phyloP scores from a whole-genome alignment of 257 asterid species.

The Forsythia suspensa region DNA sequence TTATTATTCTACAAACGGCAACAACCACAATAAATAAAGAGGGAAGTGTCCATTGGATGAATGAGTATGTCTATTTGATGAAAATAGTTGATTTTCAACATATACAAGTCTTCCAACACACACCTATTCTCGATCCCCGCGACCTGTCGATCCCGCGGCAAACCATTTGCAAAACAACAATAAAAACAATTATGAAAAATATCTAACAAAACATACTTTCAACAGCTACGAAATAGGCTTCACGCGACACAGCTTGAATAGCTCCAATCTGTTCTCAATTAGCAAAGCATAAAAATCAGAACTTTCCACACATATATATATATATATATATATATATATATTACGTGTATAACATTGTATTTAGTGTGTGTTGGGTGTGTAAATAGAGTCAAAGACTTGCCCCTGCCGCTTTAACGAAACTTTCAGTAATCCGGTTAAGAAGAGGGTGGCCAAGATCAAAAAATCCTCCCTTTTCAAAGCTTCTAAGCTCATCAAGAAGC shows the following conservation, averaged over 20 bases:
- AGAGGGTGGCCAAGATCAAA: constrained; percentile 90
- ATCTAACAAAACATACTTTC: too few species aligned
- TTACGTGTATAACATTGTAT: background rate
- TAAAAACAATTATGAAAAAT: too few species aligned
- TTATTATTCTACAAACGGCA: too few species aligned
- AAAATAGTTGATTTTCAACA: too few species aligned
- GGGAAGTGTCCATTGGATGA: too few species aligned
- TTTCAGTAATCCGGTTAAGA: constrained; percentile 78
- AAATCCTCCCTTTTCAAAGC: constrained; percentile 52
- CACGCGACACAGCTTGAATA: constrained; percentile 81
- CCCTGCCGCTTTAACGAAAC: constrained; percentile 88
- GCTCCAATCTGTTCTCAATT: constrained; percentile 68
- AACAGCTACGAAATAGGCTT: constrained; percentile 66
- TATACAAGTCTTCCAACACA: too few species aligned
- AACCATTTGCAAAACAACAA: too few species aligned
- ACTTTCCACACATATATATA: background rate
- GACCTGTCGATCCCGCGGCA: too few species aligned
- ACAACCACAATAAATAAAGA: too few species aligned
- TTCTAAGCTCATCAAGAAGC: constrained; percentile 60
- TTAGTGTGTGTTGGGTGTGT: background rate
- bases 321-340: background rate
- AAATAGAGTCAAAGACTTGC: constrained; percentile 19
- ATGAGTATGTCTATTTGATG: too few species aligned
- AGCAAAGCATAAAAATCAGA: constrained; percentile 6
- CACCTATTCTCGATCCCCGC: too few species aligned